Percentiles rank a stretch among this genome's conserved stretches.
Evolutionary conservation across 768 basidiomycete species (phyloP).

Genomic region (Punctularia strigosozonata): DNA sequence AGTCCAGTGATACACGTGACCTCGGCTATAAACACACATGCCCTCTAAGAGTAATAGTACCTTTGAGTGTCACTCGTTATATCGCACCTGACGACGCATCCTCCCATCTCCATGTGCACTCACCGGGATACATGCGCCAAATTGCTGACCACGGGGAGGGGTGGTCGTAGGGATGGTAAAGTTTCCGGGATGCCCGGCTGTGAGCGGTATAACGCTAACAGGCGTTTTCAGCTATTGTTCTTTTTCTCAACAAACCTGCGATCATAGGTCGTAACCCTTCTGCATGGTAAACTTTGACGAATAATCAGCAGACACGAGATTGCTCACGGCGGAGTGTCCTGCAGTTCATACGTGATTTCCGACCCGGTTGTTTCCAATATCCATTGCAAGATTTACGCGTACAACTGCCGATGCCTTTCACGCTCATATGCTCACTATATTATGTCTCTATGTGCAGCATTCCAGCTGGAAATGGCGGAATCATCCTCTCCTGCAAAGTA

Average conservation of each 20-base stretch:
- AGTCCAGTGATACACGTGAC: too few relatives aligned
- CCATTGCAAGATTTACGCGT: slow-evolving; percentile 79
- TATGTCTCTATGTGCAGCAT: slow-evolving; percentile 31
- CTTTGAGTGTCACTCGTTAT: too few relatives aligned
- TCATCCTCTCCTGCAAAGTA: slow-evolving; percentile 75
- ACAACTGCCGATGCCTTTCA: slow-evolving; percentile 14
- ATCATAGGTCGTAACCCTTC: slow-evolving; percentile 65
- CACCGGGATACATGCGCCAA: slow-evolving; percentile 54
- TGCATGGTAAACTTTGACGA: slow-evolving; percentile 34
- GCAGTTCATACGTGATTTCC: slow-evolving; percentile 48
- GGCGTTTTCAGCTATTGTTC: slow-evolving; percentile 35
- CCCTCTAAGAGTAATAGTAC: too few relatives aligned
- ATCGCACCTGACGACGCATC: too few relatives aligned
- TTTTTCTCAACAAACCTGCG: slow-evolving; percentile 51
- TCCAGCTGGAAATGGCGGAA: slow-evolving; percentile 54
- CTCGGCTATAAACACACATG: too few relatives aligned
- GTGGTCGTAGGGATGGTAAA: slow-evolving; percentile 58
- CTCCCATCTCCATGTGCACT: slow-evolving; percentile 1
- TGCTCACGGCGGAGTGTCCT: slow-evolving; percentile 1
- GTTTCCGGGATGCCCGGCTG: background rate
- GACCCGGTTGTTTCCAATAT: slow-evolving; percentile 55
- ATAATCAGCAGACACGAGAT: background rate
- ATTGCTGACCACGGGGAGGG: slow-evolving; percentile 42
- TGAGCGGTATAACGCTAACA: background rate
- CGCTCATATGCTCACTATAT: background rate